Conservation (phyloP, 495 filamentous ascomycete species). For the Letharia lupina region DNA sequence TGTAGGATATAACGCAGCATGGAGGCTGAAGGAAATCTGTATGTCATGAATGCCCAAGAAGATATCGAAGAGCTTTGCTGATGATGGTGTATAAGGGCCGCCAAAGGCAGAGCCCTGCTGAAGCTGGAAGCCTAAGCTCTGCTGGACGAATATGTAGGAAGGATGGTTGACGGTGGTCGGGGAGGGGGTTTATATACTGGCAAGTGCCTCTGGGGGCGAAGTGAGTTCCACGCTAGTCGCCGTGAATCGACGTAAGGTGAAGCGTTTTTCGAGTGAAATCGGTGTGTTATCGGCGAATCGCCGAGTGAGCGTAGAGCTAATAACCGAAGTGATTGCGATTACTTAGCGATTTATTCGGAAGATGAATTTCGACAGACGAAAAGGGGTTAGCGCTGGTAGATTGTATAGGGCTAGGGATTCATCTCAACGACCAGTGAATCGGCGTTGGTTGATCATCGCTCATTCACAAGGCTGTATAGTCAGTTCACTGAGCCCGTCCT, state of each 20-base stretch:
- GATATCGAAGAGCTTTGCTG: too few species aligned
- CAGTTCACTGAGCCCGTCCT: not conserved
- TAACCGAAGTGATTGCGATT: too few species aligned
- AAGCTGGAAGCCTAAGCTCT: not conserved
- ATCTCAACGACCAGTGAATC: too few species aligned
- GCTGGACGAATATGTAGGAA: not conserved
- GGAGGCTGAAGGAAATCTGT: not conserved
- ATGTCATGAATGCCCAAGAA: not conserved
- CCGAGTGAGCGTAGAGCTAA: not conserved
- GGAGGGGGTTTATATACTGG: not conserved
- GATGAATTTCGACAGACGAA: not conserved
- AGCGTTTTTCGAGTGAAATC: not conserved
- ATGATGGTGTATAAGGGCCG: too few species aligned
- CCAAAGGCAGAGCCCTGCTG: not conserved
- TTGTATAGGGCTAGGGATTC: not conserved
- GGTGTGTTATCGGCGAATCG: not conserved
- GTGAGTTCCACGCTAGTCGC: not conserved
- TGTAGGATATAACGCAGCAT: too few species aligned
- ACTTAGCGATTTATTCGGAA: not conserved
- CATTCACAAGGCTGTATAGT: not conserved
- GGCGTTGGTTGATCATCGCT: too few species aligned
- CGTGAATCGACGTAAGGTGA: not conserved
- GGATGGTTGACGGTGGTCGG: not conserved
- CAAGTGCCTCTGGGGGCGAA: not conserved
- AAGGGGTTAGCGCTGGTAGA: not conserved